A percentile compares a stretch with the other conserved stretches of the same genome.
Evolutionary conservation across 148 eudicot species (phyloP).

Genomic region (Vaccinium vitisidaea): DNA sequence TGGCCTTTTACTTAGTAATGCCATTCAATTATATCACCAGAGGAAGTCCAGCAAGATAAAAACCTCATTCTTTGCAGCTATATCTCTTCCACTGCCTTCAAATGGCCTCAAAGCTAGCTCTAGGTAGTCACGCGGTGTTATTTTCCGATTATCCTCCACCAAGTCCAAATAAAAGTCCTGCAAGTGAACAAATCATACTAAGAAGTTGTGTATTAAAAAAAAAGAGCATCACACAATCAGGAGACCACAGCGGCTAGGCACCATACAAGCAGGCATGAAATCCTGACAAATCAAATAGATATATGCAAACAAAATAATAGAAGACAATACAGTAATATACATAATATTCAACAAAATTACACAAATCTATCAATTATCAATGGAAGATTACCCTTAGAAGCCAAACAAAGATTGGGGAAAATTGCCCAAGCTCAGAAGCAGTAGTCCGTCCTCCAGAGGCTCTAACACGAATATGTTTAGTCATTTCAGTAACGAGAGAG

Average conservation of each 20-base stretch:
- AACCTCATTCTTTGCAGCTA: constrained; percentile 95
- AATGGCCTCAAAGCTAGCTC: constrained; percentile 89
- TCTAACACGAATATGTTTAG: constrained; percentile 91
- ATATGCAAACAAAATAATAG: constrained; percentile 1
- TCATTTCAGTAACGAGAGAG: constrained; percentile 98
- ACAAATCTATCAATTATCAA: background rate
- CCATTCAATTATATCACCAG: background rate
- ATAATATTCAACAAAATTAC: constrained; percentile 4
- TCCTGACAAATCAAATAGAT: background rate
- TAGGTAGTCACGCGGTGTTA: constrained; percentile 95
- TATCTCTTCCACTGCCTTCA: constrained; percentile 65
- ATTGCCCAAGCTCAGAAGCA: constrained; percentile 86
- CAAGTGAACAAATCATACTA: constrained; percentile 11
- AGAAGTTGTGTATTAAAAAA: background rate
- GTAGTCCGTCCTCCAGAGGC: constrained; percentile 85
- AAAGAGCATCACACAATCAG: background rate
- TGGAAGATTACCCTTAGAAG: constrained; percentile 63
- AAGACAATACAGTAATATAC: background rate
- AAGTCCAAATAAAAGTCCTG: constrained; percentile 95
- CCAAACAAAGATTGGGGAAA: constrained; percentile 93
- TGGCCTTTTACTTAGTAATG: background rate
- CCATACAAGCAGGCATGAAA: constrained; percentile 3
- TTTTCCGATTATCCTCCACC: constrained; percentile 81
- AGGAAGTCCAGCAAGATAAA: background rate
- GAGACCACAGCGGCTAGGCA: background rate